Base-by-base conservation (phyloP, 768 basidiomycete species). In the Pleurotus citrinopileatus region DNA sequence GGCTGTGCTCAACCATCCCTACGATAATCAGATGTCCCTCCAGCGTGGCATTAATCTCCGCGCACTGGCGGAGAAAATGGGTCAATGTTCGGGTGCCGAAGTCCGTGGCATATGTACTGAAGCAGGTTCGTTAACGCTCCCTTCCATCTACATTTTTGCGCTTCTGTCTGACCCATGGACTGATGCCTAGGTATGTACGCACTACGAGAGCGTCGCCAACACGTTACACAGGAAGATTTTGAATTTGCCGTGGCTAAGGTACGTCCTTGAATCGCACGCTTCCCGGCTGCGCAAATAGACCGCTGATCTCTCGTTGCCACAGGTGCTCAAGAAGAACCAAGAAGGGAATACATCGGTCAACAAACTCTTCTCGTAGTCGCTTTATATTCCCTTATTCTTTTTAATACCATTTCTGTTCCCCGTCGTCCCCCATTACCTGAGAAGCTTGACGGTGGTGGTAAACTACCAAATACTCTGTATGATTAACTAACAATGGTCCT, bases 221-320 rank as follows among this genome's bases (percentile, higher is more conserved):
- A 98, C 68, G 96, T 98, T 47, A 97, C 95, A 2, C 95, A 97
- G 70, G 96, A 98, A 65, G 96, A 98, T 65, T 98, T 98, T 64
- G 97, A 98, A 76, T 94, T 98, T 75, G 95, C 96, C 28, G 90
- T 98, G 10, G 94, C 95, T 2, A 98, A 97, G 82, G 93, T 89
- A 50, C 3, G 71, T 67, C n/a, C n/a, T n/a, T n/a, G 38, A 13
- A 25, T 22, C 20, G 19, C 9, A 8, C 4, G 17, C 22, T 15
- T 43, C 4, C 42, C 23, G 17, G 10, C 42, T 7, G 15, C 42
- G 10, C 23, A 46, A n/a, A 26, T 42, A 20, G 51, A 61, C 42
- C 17, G 38, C 60, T 26, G 38, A 50, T 19, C 34, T 19, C 10
- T 43, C 0, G 22, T 38, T 25, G 50, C 27, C 58, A 4, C 52